Evolutionary conservation across 202 grass and related monocot species (phyloP).

Genomic region (Panicum hallii): DNA sequence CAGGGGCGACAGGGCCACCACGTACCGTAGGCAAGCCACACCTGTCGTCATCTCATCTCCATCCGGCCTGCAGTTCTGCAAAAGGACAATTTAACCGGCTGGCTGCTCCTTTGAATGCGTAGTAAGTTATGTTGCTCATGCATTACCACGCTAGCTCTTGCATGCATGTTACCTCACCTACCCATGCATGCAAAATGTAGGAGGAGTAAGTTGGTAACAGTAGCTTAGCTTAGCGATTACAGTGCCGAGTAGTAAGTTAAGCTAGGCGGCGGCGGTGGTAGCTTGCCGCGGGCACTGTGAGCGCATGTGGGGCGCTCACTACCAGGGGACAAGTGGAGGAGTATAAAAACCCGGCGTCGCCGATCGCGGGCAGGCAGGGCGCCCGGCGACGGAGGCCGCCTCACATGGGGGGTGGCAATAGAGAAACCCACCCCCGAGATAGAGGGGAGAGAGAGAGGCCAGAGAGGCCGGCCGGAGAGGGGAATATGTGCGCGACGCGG

Average conservation of each 20-base stretch:
- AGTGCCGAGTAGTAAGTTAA: conserved; percentile 3
- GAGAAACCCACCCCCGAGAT: conserved; percentile 37
- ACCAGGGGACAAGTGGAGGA: conserved; percentile 48
- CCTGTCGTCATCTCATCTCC: background rate
- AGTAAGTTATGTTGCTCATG: background rate
- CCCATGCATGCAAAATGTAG: conserved; percentile 9
- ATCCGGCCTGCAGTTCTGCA: background rate
- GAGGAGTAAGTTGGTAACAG: conserved; percentile 20
- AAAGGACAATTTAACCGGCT: background rate
- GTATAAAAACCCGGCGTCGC: conserved; percentile 48
- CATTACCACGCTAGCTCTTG: background rate
- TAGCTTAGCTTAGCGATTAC: conserved; percentile 15
- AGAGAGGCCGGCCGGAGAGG: background rate
- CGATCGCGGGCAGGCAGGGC: conserved; percentile 43
- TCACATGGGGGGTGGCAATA: conserved; percentile 75
- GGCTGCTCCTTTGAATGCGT: background rate
- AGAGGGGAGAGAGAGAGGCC: background rate
- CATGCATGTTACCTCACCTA: conserved; percentile 10
- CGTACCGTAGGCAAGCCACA: background rate
- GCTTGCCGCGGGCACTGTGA: conserved; percentile 33
- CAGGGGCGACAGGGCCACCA: background rate
- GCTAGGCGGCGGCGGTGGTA: background rate
- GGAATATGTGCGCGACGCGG: background rate
- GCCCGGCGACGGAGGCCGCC: conserved; percentile 49
- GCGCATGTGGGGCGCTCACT: conserved; percentile 38